These are phyloP conservation scores for Furcasterigmium sp. DNA, from an alignment of 2,329 filamentous ascomycete genomes.

Conservation along the genomic window DNA sequence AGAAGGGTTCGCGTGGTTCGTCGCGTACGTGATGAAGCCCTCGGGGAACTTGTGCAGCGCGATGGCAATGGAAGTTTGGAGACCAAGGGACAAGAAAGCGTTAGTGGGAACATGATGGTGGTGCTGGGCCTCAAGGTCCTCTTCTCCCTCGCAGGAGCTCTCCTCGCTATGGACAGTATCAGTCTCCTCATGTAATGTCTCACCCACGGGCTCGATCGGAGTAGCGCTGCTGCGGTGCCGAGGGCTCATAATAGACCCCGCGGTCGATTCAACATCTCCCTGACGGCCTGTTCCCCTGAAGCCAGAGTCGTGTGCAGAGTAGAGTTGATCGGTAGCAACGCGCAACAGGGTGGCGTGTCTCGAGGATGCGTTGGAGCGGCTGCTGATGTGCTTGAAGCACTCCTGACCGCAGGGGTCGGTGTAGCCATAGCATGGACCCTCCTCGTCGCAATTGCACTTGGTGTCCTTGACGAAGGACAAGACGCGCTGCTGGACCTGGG, in stretches of 20 bases:
- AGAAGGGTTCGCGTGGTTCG: slow-evolving; percentile 88
- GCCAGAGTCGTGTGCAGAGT: slow-evolving; percentile 17
- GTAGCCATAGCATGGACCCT: slow-evolving; percentile 58
- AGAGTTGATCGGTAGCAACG: slow-evolving; percentile 32
- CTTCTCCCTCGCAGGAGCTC: slow-evolving; percentile 3
- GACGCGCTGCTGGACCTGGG: slow-evolving; percentile 49
- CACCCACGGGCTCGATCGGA: slow-evolving; percentile 29
- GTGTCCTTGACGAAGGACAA: slow-evolving; percentile 62
- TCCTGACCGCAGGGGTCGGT: slow-evolving; percentile 61
- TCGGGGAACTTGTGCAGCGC: slow-evolving; percentile 93
- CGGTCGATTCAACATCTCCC: slow-evolving; percentile 17
- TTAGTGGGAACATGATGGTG: slow-evolving; percentile 96
- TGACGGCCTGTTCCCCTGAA: slow-evolving; percentile 23
- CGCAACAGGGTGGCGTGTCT: slow-evolving; percentile 32
- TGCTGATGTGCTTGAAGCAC: slow-evolving; percentile 54
- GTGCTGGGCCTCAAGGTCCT: slow-evolving; percentile 54
- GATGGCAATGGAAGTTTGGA: slow-evolving; percentile 93
- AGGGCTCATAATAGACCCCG: slow-evolving; percentile 24
- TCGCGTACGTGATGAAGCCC: slow-evolving; percentile 86
- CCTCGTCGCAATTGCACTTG: slow-evolving; percentile 56
- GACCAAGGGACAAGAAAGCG: slow-evolving; percentile 87
- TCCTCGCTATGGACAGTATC: slow-evolving; percentile 13
- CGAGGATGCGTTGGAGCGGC: slow-evolving; percentile 26
- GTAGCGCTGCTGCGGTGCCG: slow-evolving; percentile 30
- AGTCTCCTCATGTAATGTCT: slow-evolving; percentile 15